These are phyloP conservation scores for Neurospora discreta DNA, from an alignment of 495 filamentous ascomycete species.

Conservation along the genomic window DNA sequence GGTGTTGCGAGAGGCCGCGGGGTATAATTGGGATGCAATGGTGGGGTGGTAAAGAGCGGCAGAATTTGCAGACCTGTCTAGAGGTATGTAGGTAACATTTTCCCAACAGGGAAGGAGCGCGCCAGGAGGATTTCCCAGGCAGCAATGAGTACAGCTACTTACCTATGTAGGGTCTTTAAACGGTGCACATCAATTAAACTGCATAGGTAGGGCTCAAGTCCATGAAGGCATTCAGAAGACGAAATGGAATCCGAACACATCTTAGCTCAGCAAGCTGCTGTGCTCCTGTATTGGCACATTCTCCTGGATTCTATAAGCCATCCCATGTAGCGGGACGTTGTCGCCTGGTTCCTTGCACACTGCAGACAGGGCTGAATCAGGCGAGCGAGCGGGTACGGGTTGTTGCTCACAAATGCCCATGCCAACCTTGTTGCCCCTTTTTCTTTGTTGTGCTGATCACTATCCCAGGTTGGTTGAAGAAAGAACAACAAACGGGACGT, in stretches of 20 bases:
- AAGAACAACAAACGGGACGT: background rate
- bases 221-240: background rate
- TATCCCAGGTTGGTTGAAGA: background rate
- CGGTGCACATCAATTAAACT: background rate
- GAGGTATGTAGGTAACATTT: no score
- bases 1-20: background rate
- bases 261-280: background rate
- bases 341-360: background rate
- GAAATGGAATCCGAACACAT: background rate
- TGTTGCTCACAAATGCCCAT: background rate
- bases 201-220: background rate
- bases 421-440: background rate
- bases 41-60: background rate
- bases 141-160: background rate
- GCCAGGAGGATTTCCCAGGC: background rate
- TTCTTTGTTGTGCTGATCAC: background rate
- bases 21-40: background rate
- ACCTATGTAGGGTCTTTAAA: background rate
- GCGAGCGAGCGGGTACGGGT: background rate
- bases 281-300: background rate
- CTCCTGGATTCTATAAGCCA: background rate
- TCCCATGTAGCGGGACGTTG: background rate
- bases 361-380: background rate
- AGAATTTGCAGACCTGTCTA: background rate
- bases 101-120: background rate